These are phyloP conservation scores for Brasilioporus rufonigricans DNA, from an alignment of 768 basidiomycete species.

Conservation along the genomic window DNA sequence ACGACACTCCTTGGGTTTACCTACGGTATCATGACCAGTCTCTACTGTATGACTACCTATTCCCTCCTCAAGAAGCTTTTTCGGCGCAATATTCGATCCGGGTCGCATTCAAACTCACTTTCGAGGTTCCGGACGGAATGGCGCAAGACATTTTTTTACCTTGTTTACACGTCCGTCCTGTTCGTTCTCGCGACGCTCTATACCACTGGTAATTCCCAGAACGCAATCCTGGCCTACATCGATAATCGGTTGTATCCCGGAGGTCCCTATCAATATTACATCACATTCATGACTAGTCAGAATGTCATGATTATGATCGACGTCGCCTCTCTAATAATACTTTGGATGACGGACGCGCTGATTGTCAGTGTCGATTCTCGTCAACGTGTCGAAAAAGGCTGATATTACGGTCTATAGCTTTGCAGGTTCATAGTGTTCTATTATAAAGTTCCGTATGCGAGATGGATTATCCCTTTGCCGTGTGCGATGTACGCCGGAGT, in stretches of 20 bases:
- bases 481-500: conserved; percentile 26
- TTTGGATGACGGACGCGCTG: conserved; percentile 31
- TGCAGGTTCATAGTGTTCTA: conserved; percentile 27
- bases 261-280: conserved; percentile 26
- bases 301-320: conserved; percentile 24
- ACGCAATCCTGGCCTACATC: conserved; percentile 29
- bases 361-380: conserved; percentile 19
- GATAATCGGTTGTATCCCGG: conserved; percentile 28
- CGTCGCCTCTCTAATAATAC: conserved; percentile 21
- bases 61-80: conserved; percentile 21
- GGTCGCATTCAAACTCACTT: conserved; percentile 6
- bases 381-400: not conserved
- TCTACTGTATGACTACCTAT: conserved; percentile 20
- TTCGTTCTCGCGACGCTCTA: conserved; percentile 30
- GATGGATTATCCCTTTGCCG: conserved; percentile 25
- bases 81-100: conserved; percentile 3
- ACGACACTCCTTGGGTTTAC: conserved; percentile 23
- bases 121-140: not conserved
- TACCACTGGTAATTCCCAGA: conserved; percentile 27
- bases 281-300: conserved; percentile 26
- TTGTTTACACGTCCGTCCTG: conserved; percentile 25
- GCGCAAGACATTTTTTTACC: conserved; percentile 26
- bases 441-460: conserved; percentile 15
- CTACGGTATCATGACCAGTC: conserved; percentile 20
- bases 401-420: conserved; percentile 8